These are phyloP conservation scores for Dactylorhiza incarnata DNA, from an alignment of 106 monocot genomes.

Conservation along the genomic window DNA sequence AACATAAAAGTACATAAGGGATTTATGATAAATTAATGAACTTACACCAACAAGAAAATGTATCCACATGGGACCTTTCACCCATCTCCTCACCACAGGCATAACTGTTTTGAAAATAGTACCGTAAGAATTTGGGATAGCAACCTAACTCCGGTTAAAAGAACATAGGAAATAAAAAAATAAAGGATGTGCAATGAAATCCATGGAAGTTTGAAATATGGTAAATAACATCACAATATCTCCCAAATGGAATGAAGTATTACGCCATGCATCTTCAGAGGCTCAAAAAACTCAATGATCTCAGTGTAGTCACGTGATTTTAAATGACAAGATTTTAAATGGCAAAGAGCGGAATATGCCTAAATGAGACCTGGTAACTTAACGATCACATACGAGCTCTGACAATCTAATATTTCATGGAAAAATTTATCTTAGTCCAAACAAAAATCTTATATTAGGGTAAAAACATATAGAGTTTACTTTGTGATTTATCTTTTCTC, in stretches of 20 bases:
- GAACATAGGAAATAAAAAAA: background rate
- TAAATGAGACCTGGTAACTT: background rate
- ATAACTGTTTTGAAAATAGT: conserved; percentile 50
- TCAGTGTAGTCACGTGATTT: background rate
- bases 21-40: background rate
- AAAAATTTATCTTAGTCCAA: background rate
- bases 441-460: background rate
- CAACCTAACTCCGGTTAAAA: background rate
- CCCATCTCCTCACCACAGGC: conserved; percentile 63
- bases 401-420: background rate
- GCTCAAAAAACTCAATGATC: background rate
- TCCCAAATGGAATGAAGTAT: background rate
- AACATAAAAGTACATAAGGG: background rate
- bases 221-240: background rate
- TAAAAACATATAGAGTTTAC: background rate
- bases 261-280: background rate
- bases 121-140: background rate
- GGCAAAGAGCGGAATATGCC: background rate
- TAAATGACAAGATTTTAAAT: background rate
- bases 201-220: background rate
- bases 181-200: background rate
- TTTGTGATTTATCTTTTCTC: background rate
- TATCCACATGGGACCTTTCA: conserved; percentile 83
- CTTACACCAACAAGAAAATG: conserved; percentile 87
- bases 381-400: background rate